Evolutionary conservation across 495 filamentous ascomycete species (phyloP).

Genomic region (Talaromyces nanjingensis): DNA sequence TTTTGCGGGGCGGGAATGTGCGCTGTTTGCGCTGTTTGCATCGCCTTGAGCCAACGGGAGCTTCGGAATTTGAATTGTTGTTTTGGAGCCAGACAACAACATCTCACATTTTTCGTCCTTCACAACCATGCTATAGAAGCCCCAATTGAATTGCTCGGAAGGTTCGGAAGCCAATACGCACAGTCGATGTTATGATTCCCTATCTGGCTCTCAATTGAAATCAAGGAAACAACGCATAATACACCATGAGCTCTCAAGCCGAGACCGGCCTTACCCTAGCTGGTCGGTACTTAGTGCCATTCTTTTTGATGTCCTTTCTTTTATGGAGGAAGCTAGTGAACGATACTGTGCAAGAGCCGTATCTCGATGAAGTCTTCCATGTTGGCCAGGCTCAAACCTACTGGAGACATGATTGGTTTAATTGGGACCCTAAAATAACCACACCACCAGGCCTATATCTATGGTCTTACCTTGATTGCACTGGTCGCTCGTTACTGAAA

Average conservation of each 20-base stretch:
- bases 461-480: conserved; percentile 42
- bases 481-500: conserved; percentile 24
- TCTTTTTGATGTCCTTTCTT: conserved; percentile 26
- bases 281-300: conserved; percentile 37
- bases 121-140: background rate
- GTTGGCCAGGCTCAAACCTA: conserved; percentile 87
- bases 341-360: conserved; percentile 62
- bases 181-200: background rate
- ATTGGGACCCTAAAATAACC: conserved; percentile 96
- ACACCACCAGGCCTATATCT: conserved; percentile 85
- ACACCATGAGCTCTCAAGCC: conserved; percentile 27
- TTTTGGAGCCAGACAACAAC: background rate
- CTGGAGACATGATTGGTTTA: conserved; percentile 61
- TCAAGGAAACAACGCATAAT: background rate
- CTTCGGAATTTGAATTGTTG: conserved; percentile 1
- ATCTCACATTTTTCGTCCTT: conserved; percentile 10
- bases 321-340: conserved; percentile 33
- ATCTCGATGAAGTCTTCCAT: conserved; percentile 94
- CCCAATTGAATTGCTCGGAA: background rate
- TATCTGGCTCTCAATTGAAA: background rate
- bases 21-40: conserved; percentile 30
- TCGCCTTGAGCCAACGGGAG: conserved; percentile 7
- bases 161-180: background rate
- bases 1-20: conserved; percentile 6
- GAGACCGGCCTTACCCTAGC: conserved; percentile 33